phyloP scores from a whole-genome alignment of 1,284 basidiomycete genomes.

The Naganishia sp. region DNA sequence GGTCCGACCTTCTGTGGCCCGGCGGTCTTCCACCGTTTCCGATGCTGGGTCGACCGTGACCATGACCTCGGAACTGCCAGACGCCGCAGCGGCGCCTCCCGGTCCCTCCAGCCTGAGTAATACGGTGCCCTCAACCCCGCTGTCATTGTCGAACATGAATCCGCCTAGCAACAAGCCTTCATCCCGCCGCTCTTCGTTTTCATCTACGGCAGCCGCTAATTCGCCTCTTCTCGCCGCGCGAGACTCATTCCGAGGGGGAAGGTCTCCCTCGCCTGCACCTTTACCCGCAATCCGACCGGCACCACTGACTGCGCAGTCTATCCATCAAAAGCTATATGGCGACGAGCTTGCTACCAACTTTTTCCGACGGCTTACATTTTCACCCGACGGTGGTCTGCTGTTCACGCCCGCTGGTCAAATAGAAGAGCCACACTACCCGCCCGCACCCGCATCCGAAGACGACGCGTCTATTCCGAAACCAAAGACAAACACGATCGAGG shows the following conservation, averaged over 20 bases:
- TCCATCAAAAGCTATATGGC: constrained; percentile 73
- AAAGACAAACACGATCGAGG: constrained; percentile 48
- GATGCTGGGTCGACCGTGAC: constrained; percentile 68
- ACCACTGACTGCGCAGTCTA: constrained; percentile 49
- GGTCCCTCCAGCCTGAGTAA: constrained; percentile 64
- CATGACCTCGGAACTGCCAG: constrained; percentile 59
- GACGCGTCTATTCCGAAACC: constrained; percentile 35
- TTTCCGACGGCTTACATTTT: constrained; percentile 90
- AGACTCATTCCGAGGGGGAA: constrained; percentile 59
- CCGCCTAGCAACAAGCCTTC: constrained; percentile 53
- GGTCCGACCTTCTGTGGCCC: constrained; percentile 61
- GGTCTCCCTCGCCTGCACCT: constrained; percentile 85
- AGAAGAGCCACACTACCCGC: constrained; percentile 75
- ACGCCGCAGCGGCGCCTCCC: constrained; percentile 51
- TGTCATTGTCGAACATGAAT: constrained; percentile 49
- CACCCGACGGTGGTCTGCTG: constrained; percentile 88
- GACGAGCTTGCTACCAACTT: constrained; percentile 96
- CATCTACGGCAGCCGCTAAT: constrained; percentile 56
- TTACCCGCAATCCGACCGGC: constrained; percentile 74
- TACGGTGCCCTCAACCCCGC: constrained; percentile 47
- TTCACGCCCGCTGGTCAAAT: constrained; percentile 95
- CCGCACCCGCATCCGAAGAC: constrained; percentile 43
- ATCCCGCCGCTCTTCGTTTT: constrained; percentile 84
- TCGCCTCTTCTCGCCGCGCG: constrained; percentile 47
- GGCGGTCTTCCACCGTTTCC: constrained; percentile 71